Evolutionary conservation across 192 early-diverging fungal species (phyloP).

Genomic region (Dissophora ornata): DNA sequence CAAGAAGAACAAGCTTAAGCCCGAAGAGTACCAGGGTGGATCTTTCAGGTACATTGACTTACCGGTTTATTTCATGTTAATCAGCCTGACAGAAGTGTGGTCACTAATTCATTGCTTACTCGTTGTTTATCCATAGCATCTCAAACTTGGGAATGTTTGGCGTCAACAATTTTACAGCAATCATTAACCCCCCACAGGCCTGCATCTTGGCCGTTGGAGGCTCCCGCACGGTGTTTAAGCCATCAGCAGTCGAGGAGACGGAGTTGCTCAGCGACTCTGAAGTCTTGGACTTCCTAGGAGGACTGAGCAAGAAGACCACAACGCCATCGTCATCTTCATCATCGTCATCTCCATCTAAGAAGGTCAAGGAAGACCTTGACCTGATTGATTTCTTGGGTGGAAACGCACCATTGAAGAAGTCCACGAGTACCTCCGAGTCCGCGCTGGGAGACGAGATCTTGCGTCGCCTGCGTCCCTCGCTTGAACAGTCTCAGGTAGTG

Average conservation of each 20-base stretch:
- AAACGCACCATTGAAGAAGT: conserved; percentile 35
- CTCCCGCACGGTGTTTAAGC: conserved; percentile 43
- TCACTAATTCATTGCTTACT: no score
- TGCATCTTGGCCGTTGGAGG: conserved; percentile 84
- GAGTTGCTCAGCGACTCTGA: conserved; percentile 45
- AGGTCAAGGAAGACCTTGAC: conserved; percentile 54
- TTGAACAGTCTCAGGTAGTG: conserved; percentile 50
- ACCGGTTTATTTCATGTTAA: no score
- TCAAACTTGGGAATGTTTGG: conserved; percentile 95
- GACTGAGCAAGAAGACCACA: conserved; percentile 16
- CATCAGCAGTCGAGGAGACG: conserved; percentile 39
- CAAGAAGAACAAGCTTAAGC: conserved; percentile 82
- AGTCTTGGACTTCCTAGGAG: conserved; percentile 54
- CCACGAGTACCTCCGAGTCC: conserved; percentile 39
- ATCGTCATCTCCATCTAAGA: conserved; percentile 29
- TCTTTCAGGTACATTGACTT: conserved; percentile 79
- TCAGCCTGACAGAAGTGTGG: no score
- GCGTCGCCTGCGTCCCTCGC: conserved; percentile 37
- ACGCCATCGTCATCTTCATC: conserved; percentile 38
- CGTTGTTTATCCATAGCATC: conserved; percentile 66
- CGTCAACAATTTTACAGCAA: conserved; percentile 86
- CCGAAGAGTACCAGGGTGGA: conserved; percentile 96
- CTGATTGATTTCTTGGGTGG: conserved; percentile 61
- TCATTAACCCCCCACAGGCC: conserved; percentile 90
- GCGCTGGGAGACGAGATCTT: conserved; percentile 45